phyloP scores from a whole-genome alignment of 2,329 filamentous ascomycete genomes.

The Colletotrichum gloeosporioides region DNA sequence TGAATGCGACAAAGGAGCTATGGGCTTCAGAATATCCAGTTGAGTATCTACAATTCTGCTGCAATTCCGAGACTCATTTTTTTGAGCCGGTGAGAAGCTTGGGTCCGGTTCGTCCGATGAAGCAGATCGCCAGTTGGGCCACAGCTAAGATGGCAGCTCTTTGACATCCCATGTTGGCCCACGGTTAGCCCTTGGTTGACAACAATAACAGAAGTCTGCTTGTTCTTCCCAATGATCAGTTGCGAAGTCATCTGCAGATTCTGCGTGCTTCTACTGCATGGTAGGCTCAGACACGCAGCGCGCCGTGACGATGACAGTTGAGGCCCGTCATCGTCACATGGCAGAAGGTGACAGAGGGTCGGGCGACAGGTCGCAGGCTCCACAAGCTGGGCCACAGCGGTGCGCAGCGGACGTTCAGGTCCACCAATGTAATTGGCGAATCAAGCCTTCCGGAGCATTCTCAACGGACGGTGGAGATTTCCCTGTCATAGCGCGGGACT shows the following conservation, averaged over 20 bases:
- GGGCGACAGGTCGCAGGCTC: conserved; percentile 1
- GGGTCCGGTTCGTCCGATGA: neutral
- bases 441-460: conserved; percentile 15
- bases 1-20: neutral
- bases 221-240: neutral
- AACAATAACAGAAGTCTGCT: neutral
- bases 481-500: neutral
- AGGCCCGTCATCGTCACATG: conserved; percentile 18
- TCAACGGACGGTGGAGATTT: conserved; percentile 5
- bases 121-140: neutral
- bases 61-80: neutral
- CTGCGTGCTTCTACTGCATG: neutral
- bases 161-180: neutral
- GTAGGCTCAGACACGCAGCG: neutral
- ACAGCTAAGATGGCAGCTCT: neutral
- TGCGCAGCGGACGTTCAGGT: neutral
- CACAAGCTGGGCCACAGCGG: conserved; percentile 8
- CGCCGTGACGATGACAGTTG: neutral
- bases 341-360: neutral
- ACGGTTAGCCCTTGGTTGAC: neutral
- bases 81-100: neutral
- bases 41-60: neutral
- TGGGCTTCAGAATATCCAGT: neutral
- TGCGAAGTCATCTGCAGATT: neutral
- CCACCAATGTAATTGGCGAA: conserved; percentile 6